Conservation (phyloP, 352 stramenopile genomes). For the Pythium brassicae region DNA sequence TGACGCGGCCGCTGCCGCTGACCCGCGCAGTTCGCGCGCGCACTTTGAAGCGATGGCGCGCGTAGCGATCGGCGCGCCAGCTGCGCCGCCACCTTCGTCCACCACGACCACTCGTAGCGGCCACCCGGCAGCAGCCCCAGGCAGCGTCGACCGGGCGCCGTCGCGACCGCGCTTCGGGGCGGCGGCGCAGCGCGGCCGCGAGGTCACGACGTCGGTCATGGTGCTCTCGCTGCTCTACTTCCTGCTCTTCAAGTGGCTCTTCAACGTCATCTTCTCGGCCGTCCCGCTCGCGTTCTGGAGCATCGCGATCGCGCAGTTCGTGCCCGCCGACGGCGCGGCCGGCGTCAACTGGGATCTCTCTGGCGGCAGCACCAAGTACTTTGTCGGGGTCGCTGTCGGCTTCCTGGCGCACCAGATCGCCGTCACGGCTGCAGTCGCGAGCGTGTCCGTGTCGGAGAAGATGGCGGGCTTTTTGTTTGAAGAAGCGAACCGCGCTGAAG, state of each 20-base stretch:
- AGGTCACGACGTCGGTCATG: slow-evolving; percentile 62
- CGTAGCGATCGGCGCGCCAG: background rate
- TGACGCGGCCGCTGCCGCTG: background rate
- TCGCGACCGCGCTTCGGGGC: background rate
- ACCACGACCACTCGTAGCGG: background rate
- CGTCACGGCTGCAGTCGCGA: slow-evolving; percentile 30
- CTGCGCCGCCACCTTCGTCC: background rate
- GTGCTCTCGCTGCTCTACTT: slow-evolving; percentile 66
- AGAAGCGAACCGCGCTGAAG: slow-evolving; percentile 6
- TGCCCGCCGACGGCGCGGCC: slow-evolving; percentile 15
- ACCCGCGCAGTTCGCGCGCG: slow-evolving; percentile 12
- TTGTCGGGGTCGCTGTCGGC: slow-evolving; percentile 44
- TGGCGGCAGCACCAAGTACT: slow-evolving; percentile 18
- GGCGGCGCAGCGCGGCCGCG: slow-evolving; percentile 15
- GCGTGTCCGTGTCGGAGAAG: slow-evolving; percentile 47
- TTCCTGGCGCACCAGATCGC: slow-evolving; percentile 65
- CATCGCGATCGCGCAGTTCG: slow-evolving; percentile 34
- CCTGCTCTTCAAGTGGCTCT: slow-evolving; percentile 57
- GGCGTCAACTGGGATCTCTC: slow-evolving; percentile 6
- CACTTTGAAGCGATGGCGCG: slow-evolving; percentile 9
- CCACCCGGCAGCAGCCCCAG: no score
- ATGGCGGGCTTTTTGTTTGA: slow-evolving; percentile 38
- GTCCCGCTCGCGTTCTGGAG: slow-evolving; percentile 46
- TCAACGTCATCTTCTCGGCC: slow-evolving; percentile 50
- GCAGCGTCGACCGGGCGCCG: background rate